Conservation (phyloP, 768 basidiomycete species). For the Brasilioporus rufonigricans region DNA sequence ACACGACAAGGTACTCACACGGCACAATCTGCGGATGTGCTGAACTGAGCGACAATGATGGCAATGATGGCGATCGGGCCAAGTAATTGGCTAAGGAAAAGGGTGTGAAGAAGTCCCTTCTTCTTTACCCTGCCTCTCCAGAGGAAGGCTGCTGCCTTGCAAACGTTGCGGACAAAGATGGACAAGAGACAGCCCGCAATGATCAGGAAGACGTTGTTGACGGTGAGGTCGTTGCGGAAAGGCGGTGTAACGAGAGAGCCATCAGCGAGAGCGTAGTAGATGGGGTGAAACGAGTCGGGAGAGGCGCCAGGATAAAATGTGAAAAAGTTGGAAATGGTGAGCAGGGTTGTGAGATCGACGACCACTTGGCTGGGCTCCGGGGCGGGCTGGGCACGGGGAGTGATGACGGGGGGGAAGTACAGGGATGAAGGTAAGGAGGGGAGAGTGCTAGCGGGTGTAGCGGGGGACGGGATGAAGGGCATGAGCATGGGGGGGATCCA, state of each 20-base stretch:
- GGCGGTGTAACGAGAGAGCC: constrained; percentile 7
- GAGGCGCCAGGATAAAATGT: not conserved
- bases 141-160: constrained; percentile 43
- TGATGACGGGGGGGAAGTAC: not conserved
- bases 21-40: constrained; percentile 6
- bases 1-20: not conserved
- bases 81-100: constrained; percentile 29
- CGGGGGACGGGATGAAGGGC: not conserved
- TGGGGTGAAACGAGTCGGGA: not conserved
- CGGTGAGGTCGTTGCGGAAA: not conserved
- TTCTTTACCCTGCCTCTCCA: constrained; percentile 54
- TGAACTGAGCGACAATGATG: constrained; percentile 48
- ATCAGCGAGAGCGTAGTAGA: not conserved
- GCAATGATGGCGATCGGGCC: constrained; percentile 44
- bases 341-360: not conserved
- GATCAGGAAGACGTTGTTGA: constrained; percentile 1
- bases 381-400: not conserved
- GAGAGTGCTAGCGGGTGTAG: not conserved
- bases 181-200: not conserved
- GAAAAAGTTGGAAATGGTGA: constrained; percentile 1
- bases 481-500: not conserved
- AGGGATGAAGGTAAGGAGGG: not conserved
- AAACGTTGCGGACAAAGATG: constrained; percentile 3
- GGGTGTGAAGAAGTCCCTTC: constrained; percentile 51
- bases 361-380: not conserved